phyloP scores from a whole-genome alignment of 2,329 filamentous ascomycete genomes.

The Aschersonia sp. region DNA sequence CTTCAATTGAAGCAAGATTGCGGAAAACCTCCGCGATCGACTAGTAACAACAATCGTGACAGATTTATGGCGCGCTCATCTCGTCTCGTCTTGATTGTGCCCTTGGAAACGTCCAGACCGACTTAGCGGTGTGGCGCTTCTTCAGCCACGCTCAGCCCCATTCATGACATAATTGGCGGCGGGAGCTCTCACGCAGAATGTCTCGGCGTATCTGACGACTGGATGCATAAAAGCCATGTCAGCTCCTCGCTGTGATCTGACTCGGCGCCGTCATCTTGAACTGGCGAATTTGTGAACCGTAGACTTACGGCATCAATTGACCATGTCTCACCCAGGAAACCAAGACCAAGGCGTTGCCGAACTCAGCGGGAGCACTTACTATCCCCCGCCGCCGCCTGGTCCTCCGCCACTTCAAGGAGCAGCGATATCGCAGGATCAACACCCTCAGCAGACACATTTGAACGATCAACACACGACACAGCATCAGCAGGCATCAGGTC shows the following conservation, averaged over 20 bases:
- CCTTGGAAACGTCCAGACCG: neutral
- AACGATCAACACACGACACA: constrained; percentile 1
- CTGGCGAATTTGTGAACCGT: too few species aligned
- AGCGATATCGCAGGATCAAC: constrained; percentile 1
- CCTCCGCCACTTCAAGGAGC: constrained; percentile 2
- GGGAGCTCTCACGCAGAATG: neutral
- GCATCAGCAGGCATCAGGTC: neutral
- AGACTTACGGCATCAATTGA: neutral
- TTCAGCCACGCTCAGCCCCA: neutral
- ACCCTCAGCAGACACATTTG: neutral
- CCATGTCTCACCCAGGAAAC: constrained; percentile 3
- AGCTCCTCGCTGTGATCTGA: too few species aligned
- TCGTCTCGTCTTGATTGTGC: too few species aligned
- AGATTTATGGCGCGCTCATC: too few species aligned
- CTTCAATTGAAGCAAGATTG: too few species aligned
- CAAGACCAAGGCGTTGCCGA: neutral
- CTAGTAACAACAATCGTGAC: too few species aligned
- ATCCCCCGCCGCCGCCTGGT: constrained; percentile 10
- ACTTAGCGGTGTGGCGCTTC: neutral
- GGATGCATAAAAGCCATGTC: too few species aligned
- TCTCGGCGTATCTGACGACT: neutral
- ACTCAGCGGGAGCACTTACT: constrained; percentile 8
- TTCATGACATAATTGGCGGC: neutral
- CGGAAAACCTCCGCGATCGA: too few species aligned
- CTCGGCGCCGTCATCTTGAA: too few species aligned